Conservation (phyloP, 1,139 yeast genomes). For the Debaryomyces fabryi region DNA sequence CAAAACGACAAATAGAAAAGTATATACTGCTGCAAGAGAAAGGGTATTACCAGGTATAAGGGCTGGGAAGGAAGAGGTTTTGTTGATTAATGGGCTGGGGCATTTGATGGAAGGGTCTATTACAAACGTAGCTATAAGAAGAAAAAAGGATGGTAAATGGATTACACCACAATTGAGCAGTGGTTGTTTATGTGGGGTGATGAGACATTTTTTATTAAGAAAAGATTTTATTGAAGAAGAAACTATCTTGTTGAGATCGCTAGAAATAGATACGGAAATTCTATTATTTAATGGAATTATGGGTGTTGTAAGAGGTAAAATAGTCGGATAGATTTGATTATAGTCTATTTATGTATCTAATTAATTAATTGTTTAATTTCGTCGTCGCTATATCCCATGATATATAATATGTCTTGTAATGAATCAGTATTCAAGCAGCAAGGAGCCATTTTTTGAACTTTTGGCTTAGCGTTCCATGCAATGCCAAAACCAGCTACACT, state of each 20-base stretch:
- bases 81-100: conserved; percentile 62
- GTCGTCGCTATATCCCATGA: conserved; percentile 71
- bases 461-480: conserved; percentile 98
- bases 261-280: conserved; percentile 65
- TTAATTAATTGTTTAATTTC: conserved; percentile 45
- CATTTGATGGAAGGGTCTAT: conserved; percentile 83
- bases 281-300: conserved; percentile 78
- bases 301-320: conserved; percentile 74
- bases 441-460: conserved; percentile 83
- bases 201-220: conserved; percentile 64
- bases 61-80: conserved; percentile 61
- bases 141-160: conserved; percentile 56
- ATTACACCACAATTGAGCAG: conserved; percentile 73
- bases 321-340: conserved; percentile 22
- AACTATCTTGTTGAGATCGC: conserved; percentile 42
- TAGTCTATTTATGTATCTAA: conserved; percentile 12
- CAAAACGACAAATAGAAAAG: conserved; percentile 76
- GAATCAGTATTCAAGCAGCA: conserved; percentile 72
- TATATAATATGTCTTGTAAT: conserved; percentile 73
- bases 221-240: conserved; percentile 61
- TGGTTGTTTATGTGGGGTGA: conserved; percentile 89
- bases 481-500: conserved; percentile 87
- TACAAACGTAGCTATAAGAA: conserved; percentile 72
- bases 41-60: conserved; percentile 42
- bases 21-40: conserved; percentile 63